Base-by-base conservation (phyloP, 2,329 filamentous ascomycete species). In the Daldinia sp. region DNA sequence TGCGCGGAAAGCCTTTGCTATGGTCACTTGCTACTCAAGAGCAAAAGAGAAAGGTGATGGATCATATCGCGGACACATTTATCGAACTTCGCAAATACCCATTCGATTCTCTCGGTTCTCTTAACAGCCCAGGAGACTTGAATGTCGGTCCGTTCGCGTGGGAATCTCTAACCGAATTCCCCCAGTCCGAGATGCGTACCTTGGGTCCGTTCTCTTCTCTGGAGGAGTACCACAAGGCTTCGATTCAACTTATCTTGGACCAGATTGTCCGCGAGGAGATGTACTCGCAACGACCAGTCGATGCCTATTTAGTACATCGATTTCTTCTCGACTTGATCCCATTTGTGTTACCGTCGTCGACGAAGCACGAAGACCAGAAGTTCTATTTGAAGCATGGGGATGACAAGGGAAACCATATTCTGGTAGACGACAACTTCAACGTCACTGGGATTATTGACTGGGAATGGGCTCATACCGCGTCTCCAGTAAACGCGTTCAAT, bases 381-480 rank as follows among this genome's bases (percentile, higher is more conserved):
- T 43, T 78, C 69, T 83, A 78, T 58, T 69, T 84, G 7, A 83
- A 81, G 64, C 80, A 83, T 64, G 72, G 73, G 4, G 79, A 83
- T 58, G 80, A 83, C 63, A 84, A 83, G 66, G 81, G 79, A 2
- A 80, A 83, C 53, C 80, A 83, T 48, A 76, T 84, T 11, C 71
- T 84, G 0, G 77, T 79, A 1, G 78, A 84, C 59, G 74, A 80
- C 3, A 48, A 81, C 6, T 80, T 74, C 60, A 79, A 81, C 58
- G 77, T 84, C 30, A 82, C 78, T 4, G 80, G 79, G 1, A 79
- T 84, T 29, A 79, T 83, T 53, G 81, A 84, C 63, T 83, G 76
- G 77, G 73, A 76, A 45, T 76, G 71, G 74, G 75, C 76, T n/a
- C 64, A 76, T 27, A 76, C 74, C 4, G 75, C 73, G 15, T 66